Conservation (phyloP, 2,329 filamentous ascomycete species). For the Diaporthe sp. region DNA sequence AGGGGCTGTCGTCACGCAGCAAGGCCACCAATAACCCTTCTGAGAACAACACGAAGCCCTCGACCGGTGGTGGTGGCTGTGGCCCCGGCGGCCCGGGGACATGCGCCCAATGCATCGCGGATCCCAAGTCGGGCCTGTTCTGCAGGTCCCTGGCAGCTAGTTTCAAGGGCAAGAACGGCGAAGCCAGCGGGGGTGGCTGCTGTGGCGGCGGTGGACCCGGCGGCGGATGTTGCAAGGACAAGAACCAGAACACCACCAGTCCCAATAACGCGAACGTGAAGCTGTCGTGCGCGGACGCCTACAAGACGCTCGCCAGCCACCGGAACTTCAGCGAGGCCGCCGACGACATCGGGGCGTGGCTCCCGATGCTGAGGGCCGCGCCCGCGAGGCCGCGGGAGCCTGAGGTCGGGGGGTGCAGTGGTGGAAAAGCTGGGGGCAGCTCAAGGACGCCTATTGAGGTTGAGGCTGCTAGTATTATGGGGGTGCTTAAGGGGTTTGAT, state of each 20-base stretch:
- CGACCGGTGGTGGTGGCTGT: constrained; percentile 54
- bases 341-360: constrained; percentile 80
- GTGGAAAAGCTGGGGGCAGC: constrained; percentile 42
- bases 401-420: constrained; percentile 37
- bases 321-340: constrained; percentile 79
- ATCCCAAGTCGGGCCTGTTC: constrained; percentile 84
- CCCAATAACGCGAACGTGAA: constrained; percentile 27
- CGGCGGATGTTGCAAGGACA: constrained; percentile 73
- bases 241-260: constrained; percentile 30
- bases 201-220: constrained; percentile 68
- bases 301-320: constrained; percentile 81
- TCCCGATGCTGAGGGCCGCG: constrained; percentile 76
- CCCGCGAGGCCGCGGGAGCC: constrained; percentile 50
- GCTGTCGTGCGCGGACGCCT: constrained; percentile 80
- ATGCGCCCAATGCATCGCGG: constrained; percentile 80
- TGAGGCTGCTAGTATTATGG: constrained; percentile 86
- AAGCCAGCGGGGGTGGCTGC: constrained; percentile 61
- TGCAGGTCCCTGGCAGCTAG: constrained; percentile 83
- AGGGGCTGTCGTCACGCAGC: constrained; percentile 42
- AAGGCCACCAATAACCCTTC: constrained; percentile 41
- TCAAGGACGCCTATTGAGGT: constrained; percentile 73
- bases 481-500: constrained; percentile 84
- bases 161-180: constrained; percentile 53
- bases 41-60: constrained; percentile 40
- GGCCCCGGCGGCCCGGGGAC: constrained; percentile 79